These are phyloP conservation scores for Podila minutissima DNA, from an alignment of 192 early-diverging fungal genomes.

Conservation along the genomic window DNA sequence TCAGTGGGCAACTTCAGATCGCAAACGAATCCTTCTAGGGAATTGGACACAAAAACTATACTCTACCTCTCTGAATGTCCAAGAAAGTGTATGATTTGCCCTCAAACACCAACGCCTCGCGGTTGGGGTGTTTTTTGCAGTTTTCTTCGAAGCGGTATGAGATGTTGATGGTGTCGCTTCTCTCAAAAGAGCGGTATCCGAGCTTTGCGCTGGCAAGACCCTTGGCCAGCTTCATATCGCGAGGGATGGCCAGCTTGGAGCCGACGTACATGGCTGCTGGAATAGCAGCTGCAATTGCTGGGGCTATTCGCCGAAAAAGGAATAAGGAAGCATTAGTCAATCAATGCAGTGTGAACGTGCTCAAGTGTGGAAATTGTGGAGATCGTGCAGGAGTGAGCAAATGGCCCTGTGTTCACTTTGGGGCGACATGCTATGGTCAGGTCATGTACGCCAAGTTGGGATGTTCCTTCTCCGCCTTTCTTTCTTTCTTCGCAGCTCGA, in stretches of 20 bases:
- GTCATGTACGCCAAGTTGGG: too few species aligned
- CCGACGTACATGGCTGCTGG: conserved; percentile 59
- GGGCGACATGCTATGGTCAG: too few species aligned
- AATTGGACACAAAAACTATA: neutral
- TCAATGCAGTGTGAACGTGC: too few species aligned
- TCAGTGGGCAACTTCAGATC: neutral
- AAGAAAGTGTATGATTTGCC: conserved; percentile 58
- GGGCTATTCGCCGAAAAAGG: neutral
- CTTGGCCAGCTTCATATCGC: conserved; percentile 50
- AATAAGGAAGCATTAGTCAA: too few species aligned
- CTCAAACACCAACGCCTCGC: conserved; percentile 60
- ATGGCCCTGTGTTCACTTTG: too few species aligned
- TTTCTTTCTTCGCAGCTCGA: too few species aligned
- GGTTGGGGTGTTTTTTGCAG: conserved; percentile 51
- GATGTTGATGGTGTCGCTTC: conserved; percentile 55
- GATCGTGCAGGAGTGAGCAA: too few species aligned
- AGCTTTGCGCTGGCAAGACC: conserved; percentile 32
- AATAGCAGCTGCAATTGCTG: conserved; percentile 42
- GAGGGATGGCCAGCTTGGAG: conserved; percentile 52
- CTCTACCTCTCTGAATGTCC: conserved; percentile 58
- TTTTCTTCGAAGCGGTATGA: conserved; percentile 58
- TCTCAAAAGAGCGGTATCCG: conserved; percentile 51
- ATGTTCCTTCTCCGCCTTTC: too few species aligned
- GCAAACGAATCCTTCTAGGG: neutral
- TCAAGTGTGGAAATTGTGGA: too few species aligned